Conservation (phyloP, 164 flowering plant genomes). For the Cinnamomum chago region DNA sequence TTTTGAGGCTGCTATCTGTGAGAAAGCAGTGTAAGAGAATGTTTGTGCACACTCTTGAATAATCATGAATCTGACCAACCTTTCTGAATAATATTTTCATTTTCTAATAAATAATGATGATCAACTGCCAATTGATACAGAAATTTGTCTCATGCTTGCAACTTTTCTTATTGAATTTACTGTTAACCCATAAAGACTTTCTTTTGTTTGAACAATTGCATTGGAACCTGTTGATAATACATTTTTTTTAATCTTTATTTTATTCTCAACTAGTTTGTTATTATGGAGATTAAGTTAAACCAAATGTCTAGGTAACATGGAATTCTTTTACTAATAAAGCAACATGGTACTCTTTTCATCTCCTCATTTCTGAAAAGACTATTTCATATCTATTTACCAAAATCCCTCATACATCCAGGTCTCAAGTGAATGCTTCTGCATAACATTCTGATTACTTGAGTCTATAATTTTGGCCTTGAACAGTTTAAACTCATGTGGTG, state of each 20-base stretch:
- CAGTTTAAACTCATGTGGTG: no score
- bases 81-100: neutral
- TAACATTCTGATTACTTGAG: neutral
- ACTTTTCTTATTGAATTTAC: neutral
- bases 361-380: neutral
- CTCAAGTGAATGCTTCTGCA: neutral
- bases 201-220: no score
- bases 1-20: constrained; percentile 7
- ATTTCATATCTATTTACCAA: neutral
- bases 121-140: no score
- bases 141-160: neutral
- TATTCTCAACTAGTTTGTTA: neutral
- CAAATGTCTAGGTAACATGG: neutral
- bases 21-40: neutral
- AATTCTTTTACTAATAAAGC: no score
- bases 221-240: neutral
- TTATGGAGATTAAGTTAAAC: no score
- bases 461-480: neutral
- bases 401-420: no score
- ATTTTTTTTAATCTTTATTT: no score
- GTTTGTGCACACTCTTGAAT: neutral
- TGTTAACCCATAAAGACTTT: neutral
- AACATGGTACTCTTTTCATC: neutral
- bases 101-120: neutral
- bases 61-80: constrained; percentile 8